These are phyloP conservation scores for Puccinia sorghi DNA, from an alignment of 1,284 basidiomycete species.

Conservation along the genomic window DNA sequence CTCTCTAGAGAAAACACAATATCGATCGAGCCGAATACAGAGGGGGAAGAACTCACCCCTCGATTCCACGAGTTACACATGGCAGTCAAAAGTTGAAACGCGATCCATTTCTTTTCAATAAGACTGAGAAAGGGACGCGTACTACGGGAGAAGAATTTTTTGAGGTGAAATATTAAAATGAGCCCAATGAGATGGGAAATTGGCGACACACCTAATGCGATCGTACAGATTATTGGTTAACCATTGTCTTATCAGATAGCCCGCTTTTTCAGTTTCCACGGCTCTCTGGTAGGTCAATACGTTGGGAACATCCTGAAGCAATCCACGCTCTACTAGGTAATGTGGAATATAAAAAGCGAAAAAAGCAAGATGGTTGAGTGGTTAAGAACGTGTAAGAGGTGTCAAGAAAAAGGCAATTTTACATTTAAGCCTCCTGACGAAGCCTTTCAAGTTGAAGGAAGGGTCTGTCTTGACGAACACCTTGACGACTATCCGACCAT, in stretches of 20 bases:
- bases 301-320: slow-evolving; percentile 79
- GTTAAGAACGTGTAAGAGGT: slow-evolving; percentile 52
- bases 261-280: slow-evolving; percentile 92
- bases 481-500: slow-evolving; percentile 74
- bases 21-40: background rate
- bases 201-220: slow-evolving; percentile 76
- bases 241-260: slow-evolving; percentile 93
- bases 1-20: background rate
- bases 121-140: slow-evolving; percentile 88
- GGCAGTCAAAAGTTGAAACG: slow-evolving; percentile 85
- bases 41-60: slow-evolving; percentile 58
- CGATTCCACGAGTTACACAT: slow-evolving; percentile 78
- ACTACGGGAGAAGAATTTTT: slow-evolving; percentile 61
- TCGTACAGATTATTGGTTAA: slow-evolving; percentile 93
- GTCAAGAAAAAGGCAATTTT: background rate
- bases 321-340: slow-evolving; percentile 69
- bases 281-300: slow-evolving; percentile 87
- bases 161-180: too few relatives aligned
- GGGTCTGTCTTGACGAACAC: slow-evolving; percentile 80
- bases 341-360: background rate
- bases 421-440: slow-evolving; percentile 72
- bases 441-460: slow-evolving; percentile 67
- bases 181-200: too few relatives aligned
- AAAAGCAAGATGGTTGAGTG: background rate
- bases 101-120: slow-evolving; percentile 98